Evolutionary conservation across 257 asterid genomes (phyloP), one percentile per base, ranked within the genome.

Genomic region (Scutellaria galericulata): DNA sequence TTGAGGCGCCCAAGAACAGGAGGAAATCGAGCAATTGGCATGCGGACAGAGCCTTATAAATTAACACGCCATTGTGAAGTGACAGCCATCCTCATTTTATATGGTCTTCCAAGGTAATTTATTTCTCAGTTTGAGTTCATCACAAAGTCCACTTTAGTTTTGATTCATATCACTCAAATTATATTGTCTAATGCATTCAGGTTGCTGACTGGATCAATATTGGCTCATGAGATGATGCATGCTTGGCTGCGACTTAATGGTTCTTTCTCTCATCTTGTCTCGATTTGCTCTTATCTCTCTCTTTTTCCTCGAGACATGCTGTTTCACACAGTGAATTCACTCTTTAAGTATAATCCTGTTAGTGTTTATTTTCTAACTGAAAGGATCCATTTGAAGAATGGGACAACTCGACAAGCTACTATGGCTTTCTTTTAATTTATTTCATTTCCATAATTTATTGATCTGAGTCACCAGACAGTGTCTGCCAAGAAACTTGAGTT

Each of bases 171-270:
- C 9, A 52, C 52, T 22, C 58, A 60, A 18, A 52, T 57, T 46
- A 27, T 47, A 57, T 57, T 18, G 9, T 11, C 6, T 57, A 14
- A 57, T 18, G 71, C 64, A 39, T 79, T 77, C 82, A 93, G 98
- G 89, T 81, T 93, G 75, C 83, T 91, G 68, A 93, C 96, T 24
- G 98, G 98, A 77, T 85, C 94, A 40, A 89, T 93, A 77, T 82
- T 93, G 78, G 97, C 98, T 54, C 98, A 93, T 73, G 98, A 93
- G 83, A 86, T 91, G 98, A 93, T 91, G 98, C 97, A 93, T 48
- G 98, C 97, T 24, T 93, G 98, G 98, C 75, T 93, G 76, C 86
- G 97, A 78, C 91, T 89, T 57, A 87, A 83, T 74, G 98, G 98
- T 93, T 71, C 80, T 53, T 71, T 71, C 81, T 40, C 74, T 55